Base-by-base conservation (phyloP, 495 filamentous ascomycete genomes). In the Diplogelasinospora grovesii region DNA sequence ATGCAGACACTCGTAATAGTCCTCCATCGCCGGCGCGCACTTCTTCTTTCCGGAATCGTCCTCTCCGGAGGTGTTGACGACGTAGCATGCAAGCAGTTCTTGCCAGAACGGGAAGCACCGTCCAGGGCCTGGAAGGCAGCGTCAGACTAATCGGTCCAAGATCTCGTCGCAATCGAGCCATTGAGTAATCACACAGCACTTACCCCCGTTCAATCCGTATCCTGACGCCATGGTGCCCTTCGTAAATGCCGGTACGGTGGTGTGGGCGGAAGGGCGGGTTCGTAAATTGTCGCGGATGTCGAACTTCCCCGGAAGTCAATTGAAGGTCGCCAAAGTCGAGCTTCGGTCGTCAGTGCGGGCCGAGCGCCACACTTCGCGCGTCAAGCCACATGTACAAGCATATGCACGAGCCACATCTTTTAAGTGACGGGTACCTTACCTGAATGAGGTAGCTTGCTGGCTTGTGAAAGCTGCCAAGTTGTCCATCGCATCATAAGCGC, bases 21-120 rank as follows among this genome's bases (percentile, higher is more conserved):
- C 92, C 58, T 97, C 92, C 48, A 95, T 68, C 22, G 79, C 81
- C n/a, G 85, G 86, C 27, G 74, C 58, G 62, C 92, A 99, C 71
- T 94, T 95, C 70, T 80, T 83, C 68, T 86, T 90, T 31, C 89
- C 89, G 8, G 78, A 72, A 39, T 77, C 74, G 53, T 89, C 82
- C 16, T 85, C 81, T 30, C 79, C 68, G 37, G 69, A 73, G 34
- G 83, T 80, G 64, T 90, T 89, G 57, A 89, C 76, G 33, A 90
- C 85, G 59, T 93, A 93, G 75, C 86, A 93, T 52, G 83, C 83
- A 48, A 93, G 79, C 39, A 89, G 69, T 56, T 93, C 86, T 68
- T 93, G 92, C 93, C 93, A 99, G 78, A 96, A 99, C 60, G 86
- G 85, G 67, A 93, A 97, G 81, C 92, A 99, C 69, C 94, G 82